Percentiles rank a stretch among this genome's conserved stretches.
These are phyloP conservation scores for Vigna hirtella DNA, from an alignment of 306 rosid genomes.

Conservation along the genomic window DNA sequence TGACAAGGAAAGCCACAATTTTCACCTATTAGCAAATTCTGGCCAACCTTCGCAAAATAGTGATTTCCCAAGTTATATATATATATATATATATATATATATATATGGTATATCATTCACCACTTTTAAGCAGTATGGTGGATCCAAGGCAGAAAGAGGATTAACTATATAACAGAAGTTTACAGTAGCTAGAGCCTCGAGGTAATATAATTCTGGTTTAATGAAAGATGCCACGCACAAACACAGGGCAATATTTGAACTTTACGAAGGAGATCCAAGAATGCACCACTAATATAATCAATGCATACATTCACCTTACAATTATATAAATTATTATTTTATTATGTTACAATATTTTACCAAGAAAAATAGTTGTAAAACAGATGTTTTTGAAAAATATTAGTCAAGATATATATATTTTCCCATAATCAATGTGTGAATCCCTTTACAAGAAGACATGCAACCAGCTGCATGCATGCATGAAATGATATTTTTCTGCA, in stretches of 20 bases:
- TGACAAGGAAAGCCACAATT: not conserved
- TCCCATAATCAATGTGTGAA: no score
- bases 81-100: no score
- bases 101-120: not conserved
- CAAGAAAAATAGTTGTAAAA: no score
- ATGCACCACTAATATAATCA: no score
- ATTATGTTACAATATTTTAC: no score
- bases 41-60: slow-evolving; percentile 9
- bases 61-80: not conserved
- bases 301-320: no score
- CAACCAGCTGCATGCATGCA: no score
- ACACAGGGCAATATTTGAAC: slow-evolving; percentile 7
- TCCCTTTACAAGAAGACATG: no score
- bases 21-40: not conserved
- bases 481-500: no score
- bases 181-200: not conserved
- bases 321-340: no score
- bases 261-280: not conserved
- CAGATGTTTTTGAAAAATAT: no score
- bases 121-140: slow-evolving; percentile 12
- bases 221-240: slow-evolving; percentile 27
- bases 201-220: slow-evolving; percentile 26
- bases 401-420: no score
- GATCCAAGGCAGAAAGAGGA: slow-evolving; percentile 13
- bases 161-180: slow-evolving; percentile 13